Base-by-base conservation (phyloP, 1,139 yeast species). In the Kodamaea ohmeri region DNA sequence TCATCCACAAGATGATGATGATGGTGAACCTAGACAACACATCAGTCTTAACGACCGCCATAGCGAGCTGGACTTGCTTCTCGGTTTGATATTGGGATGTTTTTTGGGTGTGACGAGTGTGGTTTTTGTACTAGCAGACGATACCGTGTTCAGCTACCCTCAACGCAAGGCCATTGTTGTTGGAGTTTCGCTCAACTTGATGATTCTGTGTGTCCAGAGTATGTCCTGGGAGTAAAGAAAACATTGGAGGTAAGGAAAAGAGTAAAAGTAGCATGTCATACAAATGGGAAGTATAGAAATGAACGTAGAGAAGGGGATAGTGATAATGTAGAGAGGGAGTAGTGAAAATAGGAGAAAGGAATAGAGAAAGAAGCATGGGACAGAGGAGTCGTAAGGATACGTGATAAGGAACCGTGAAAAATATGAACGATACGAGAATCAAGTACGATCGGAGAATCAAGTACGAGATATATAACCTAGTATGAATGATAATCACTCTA, bases 11-110 rank as follows among this genome's bases (percentile, higher is more conserved):
- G 46, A 43, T 9, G 43, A 46, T 12, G 40, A 19, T n/a, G 41
- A 38, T 7, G 32, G 35, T 0, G 42, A 35, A 7, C 60, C 63
- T 4, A 54, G 50, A 27, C 42, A 27, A n/a, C 52, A 51, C 14
- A 45, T 47, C 7, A 73, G 67, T 34, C 43, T 58, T 28, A 71
- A 57, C 38, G 75, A 58, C 48, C 42, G 50, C 19, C 60, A 59
- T 34, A 70, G 72, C 22, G 81, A 80, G 50, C 75, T 70, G 41
- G 87, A 82, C 49, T 56, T 83, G 31, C 57, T 83, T n/a, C 44
- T 82, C 18, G 90, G 90, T 4, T 68, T 83, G 6, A 53, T 76
- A 13, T 56, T 81, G 6, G 92, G 94, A 0, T 73, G 80, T 33
- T 71, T 78, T 29, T 59, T 83, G 26, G 94, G 94, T 0, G 73